A percentile compares a stretch with the other conserved stretches of the same genome.
Conservation (phyloP, 2,329 filamentous ascomycete genomes). For the Septoria petroselini region DNA sequence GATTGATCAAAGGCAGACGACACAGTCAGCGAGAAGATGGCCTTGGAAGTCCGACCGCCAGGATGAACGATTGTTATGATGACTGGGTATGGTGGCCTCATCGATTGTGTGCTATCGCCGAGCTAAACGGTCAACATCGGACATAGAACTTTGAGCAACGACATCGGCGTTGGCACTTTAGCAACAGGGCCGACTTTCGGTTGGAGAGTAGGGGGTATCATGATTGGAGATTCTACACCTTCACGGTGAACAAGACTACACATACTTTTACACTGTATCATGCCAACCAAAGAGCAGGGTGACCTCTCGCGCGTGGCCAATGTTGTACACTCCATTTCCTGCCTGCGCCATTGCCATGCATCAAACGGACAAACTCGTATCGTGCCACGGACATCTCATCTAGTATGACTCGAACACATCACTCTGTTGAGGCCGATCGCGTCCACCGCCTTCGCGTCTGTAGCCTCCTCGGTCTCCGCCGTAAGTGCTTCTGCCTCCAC, state of each 20-base stretch:
- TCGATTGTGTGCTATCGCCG: too few species aligned
- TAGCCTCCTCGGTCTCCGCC: background rate
- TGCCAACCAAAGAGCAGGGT: constrained; percentile 2
- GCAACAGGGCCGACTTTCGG: background rate
- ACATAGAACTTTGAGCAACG: background rate
- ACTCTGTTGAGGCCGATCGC: constrained; percentile 1
- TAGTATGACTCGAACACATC: constrained; percentile 5
- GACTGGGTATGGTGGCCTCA: background rate
- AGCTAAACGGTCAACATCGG: too few species aligned
- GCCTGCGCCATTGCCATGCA: constrained; percentile 17
- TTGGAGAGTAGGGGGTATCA: constrained; percentile 4
- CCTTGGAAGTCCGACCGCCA: background rate
- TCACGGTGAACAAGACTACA: constrained; percentile 13
- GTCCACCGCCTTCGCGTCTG: constrained; percentile 2
- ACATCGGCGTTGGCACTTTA: too few species aligned
- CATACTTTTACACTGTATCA: constrained; percentile 22
- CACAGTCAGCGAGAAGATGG: background rate
- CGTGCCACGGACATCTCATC: background rate
- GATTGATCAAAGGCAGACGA: background rate
- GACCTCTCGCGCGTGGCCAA: background rate
- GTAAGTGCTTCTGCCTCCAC: constrained; percentile 4
- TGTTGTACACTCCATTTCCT: constrained; percentile 6
- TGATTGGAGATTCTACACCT: constrained; percentile 20
- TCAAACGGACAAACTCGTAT: constrained; percentile 4
- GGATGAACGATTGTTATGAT: background rate